Evolutionary conservation across 768 basidiomycete species (phyloP).

Genomic region (Hericium rajendrae): DNA sequence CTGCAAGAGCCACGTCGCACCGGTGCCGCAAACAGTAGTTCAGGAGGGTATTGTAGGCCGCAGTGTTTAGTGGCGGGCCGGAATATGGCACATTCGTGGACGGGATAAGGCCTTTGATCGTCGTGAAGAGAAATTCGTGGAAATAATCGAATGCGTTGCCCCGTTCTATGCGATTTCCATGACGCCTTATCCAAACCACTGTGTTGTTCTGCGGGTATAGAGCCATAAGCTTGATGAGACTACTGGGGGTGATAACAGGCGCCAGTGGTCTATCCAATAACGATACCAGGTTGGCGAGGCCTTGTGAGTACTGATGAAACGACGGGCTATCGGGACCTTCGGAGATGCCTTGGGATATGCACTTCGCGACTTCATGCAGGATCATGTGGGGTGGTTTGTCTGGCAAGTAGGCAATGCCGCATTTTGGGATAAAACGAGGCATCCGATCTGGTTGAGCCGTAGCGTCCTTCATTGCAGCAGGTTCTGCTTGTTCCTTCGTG

Average conservation of each 20-base stretch:
- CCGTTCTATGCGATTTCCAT: constrained; percentile 1
- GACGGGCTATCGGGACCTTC: constrained; percentile 3
- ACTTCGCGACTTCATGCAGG: constrained; percentile 7
- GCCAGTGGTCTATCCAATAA: constrained; percentile 7
- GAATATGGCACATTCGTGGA: constrained; percentile 4
- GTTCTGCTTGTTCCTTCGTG: constrained; percentile 15
- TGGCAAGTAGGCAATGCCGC: constrained; percentile 26
- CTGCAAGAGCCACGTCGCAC: constrained; percentile 38
- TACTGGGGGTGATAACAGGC: not conserved
- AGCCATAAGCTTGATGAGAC: constrained; percentile 10
- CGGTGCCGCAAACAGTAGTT: constrained; percentile 58
- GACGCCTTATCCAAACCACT: constrained; percentile 17
- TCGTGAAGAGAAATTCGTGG: constrained; percentile 20
- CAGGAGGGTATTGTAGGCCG: constrained; percentile 51
- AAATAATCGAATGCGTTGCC: constrained; percentile 22
- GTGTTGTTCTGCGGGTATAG: constrained; percentile 16
- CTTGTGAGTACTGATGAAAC: constrained; percentile 10
- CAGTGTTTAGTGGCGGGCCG: constrained; percentile 26
- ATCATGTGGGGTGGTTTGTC: constrained; percentile 4
- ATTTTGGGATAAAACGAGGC: not conserved
- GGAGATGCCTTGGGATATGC: constrained; percentile 9
- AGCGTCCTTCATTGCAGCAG: constrained; percentile 14
- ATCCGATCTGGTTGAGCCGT: not conserved
- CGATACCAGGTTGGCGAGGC: constrained; percentile 9
- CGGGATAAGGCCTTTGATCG: constrained; percentile 7